These are phyloP conservation scores for Monilinia fructigena DNA, from an alignment of 2,329 filamentous ascomycete genomes.

Conservation along the genomic window DNA sequence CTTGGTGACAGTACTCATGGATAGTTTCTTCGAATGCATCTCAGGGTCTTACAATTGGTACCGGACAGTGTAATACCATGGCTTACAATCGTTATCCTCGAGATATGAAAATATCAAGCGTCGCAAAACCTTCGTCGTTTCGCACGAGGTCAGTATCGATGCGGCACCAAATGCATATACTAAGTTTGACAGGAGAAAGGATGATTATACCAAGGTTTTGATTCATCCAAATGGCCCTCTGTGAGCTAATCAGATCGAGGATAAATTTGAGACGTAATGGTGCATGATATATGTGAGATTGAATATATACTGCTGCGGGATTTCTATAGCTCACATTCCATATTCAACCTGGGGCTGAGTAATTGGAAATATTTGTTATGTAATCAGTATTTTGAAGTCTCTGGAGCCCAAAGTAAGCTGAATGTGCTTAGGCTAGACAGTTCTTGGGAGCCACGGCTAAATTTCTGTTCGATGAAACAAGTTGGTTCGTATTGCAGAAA, in stretches of 20 bases:
- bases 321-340: background rate
- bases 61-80: conserved; percentile 68
- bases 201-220: conserved; percentile 9
- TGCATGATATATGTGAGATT: background rate
- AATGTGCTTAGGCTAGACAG: background rate
- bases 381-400: background rate
- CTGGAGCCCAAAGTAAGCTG: background rate
- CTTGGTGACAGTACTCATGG: background rate
- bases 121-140: conserved; percentile 64
- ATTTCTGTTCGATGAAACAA: background rate
- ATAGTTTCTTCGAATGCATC: background rate
- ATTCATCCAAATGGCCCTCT: background rate
- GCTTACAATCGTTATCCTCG: conserved; percentile 64
- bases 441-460: background rate
- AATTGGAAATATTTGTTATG: background rate
- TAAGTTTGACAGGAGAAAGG: conserved; percentile 62
- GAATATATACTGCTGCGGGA: background rate
- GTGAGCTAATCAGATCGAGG: conserved; percentile 33
- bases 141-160: conserved; percentile 62
- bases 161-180: conserved; percentile 60
- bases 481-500: background rate
- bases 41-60: conserved; percentile 58
- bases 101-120: conserved; percentile 63
- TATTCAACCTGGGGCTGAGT: background rate
- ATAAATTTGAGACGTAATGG: background rate